Evolutionary conservation across 164 flowering plant species (phyloP).

Genomic region (Tetrastigma voinierianum): DNA sequence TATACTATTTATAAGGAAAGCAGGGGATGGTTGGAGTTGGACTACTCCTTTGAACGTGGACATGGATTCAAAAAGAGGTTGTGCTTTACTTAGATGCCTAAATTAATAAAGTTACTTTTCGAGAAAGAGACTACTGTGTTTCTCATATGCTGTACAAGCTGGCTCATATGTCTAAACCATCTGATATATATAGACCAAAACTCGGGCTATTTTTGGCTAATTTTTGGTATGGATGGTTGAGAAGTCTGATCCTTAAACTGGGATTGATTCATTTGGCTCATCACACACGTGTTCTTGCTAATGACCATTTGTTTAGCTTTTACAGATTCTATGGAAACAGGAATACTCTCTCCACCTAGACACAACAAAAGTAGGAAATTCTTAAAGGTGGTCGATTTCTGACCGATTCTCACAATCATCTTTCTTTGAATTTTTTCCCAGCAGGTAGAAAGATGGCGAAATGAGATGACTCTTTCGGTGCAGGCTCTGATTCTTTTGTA

Average conservation of each 20-base stretch:
- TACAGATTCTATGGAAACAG: conserved; percentile 11
- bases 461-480: conserved; percentile 34
- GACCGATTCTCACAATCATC: conserved; percentile 32
- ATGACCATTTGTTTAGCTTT: conserved; percentile 10
- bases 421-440: conserved; percentile 21
- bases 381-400: conserved; percentile 16
- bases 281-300: conserved; percentile 3
- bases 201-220: too few relatives aligned
- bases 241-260: neutral
- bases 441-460: conserved; percentile 21
- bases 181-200: conserved; percentile 2
- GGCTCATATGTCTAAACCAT: neutral
- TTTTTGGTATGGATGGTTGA: neutral
- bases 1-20: conserved; percentile 40
- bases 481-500: conserved; percentile 26
- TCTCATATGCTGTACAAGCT: conserved; percentile 17
- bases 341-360: conserved; percentile 4
- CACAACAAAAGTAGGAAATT: conserved; percentile 14
- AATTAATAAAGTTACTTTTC: conserved; percentile 20
- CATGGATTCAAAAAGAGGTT: conserved; percentile 24
- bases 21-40: conserved; percentile 2
- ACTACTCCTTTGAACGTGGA: conserved; percentile 25
- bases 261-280: neutral
- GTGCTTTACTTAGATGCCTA: conserved; percentile 30
- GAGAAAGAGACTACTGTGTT: conserved; percentile 21